Percentiles rank a stretch among this genome's conserved stretches.
phyloP scores from a whole-genome alignment of 108 stramenopile species.

The Conticribra weissflogii region DNA sequence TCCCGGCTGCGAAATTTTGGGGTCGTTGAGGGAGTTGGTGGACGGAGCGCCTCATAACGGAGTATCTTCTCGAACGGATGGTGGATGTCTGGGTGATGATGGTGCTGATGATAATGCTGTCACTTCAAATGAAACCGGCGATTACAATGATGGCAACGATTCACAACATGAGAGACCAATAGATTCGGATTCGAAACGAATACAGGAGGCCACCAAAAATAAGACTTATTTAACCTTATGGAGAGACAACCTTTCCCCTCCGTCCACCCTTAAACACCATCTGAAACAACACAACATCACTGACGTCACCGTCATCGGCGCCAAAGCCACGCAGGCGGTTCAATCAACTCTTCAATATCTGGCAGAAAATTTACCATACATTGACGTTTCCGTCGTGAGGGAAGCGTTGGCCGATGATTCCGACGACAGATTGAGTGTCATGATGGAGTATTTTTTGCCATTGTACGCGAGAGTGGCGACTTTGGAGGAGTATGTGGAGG shows the following conservation, averaged over 20 bases:
- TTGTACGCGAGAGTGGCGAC: conserved; percentile 34
- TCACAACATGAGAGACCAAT: too few species aligned
- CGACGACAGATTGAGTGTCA: conserved; percentile 28
- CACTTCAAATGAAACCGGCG: too few species aligned
- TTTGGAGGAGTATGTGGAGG: conserved; percentile 44
- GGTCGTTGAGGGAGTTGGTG: conserved; percentile 15
- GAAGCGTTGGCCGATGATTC: conserved; percentile 47
- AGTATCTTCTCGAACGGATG: too few species aligned
- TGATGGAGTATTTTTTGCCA: conserved; percentile 40
- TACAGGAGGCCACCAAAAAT: too few species aligned
- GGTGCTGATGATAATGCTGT: too few species aligned
- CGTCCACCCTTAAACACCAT: neutral
- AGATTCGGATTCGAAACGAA: too few species aligned
- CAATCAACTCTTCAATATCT: conserved; percentile 41
- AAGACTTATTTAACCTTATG: neutral
- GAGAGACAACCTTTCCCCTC: conserved; percentile 7
- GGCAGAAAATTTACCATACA: conserved; percentile 34
- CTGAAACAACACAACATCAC: conserved; percentile 10
- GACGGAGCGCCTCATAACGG: neutral
- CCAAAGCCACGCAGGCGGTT: conserved; percentile 40
- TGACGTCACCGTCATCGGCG: conserved; percentile 22
- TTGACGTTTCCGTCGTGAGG: conserved; percentile 32
- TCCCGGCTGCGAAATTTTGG: conserved; percentile 19
- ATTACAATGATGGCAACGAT: neutral
- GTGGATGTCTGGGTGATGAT: too few species aligned